phyloP scores from a whole-genome alignment of 2,329 filamentous ascomycete species.

The Colletotrichum tropicicola region DNA sequence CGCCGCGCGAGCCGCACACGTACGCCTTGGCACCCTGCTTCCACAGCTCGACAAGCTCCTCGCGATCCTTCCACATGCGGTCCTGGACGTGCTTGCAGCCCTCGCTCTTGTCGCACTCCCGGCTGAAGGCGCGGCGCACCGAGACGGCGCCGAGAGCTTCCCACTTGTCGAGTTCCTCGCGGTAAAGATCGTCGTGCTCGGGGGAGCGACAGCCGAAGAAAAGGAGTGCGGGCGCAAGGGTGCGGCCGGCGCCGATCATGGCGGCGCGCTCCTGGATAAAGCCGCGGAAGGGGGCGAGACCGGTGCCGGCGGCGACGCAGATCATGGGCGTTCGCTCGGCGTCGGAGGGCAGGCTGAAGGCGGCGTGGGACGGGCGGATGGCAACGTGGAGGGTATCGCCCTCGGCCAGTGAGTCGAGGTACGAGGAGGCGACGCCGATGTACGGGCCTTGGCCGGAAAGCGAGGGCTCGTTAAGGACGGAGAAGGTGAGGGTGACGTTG shows the following conservation, averaged over 20 bases:
- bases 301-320: conserved; percentile 60
- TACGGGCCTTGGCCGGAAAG: conserved; percentile 58
- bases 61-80: conserved; percentile 44
- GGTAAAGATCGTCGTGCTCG: conserved; percentile 43
- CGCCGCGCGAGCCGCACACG: conserved; percentile 65
- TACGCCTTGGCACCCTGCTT: conserved; percentile 60
- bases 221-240: conserved; percentile 47
- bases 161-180: conserved; percentile 34
- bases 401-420: conserved; percentile 59
- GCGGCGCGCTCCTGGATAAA: conserved; percentile 47
- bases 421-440: conserved; percentile 69
- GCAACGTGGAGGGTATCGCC: conserved; percentile 60
- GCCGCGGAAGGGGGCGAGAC: conserved; percentile 53
- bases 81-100: conserved; percentile 61
- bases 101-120: conserved; percentile 49
- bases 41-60: conserved; percentile 44
- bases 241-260: conserved; percentile 42
- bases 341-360: conserved; percentile 53
- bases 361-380: conserved; percentile 47
- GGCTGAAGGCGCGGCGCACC: conserved; percentile 65
- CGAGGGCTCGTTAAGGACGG: conserved; percentile 63
- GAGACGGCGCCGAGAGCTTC: conserved; percentile 55
- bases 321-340: conserved; percentile 53
- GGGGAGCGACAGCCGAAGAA: conserved; percentile 51
- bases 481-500: conserved; percentile 70